phyloP scores from a whole-genome alignment of 2,329 filamentous ascomycete genomes.

The Phialophora tarda region DNA sequence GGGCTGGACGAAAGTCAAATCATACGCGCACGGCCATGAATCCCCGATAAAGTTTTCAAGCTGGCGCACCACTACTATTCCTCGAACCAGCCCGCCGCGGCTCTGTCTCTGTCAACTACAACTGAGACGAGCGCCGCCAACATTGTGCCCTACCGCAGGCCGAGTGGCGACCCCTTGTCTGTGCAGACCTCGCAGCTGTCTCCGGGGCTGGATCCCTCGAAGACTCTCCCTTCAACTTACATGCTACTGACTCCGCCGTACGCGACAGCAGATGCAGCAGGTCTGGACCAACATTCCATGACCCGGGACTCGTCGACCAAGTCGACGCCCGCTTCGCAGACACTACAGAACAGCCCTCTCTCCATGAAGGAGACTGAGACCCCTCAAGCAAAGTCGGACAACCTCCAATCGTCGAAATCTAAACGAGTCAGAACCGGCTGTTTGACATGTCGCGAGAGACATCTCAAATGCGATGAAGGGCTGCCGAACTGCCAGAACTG shows the following conservation, averaged over 20 bases:
- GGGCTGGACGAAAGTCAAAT: background rate
- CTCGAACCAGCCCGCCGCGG: slow-evolving; percentile 23
- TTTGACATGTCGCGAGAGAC: slow-evolving; percentile 84
- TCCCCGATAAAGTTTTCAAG: slow-evolving; percentile 27
- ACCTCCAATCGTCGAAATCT: slow-evolving; percentile 61
- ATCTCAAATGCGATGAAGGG: slow-evolving; percentile 88
- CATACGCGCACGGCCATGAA: slow-evolving; percentile 16
- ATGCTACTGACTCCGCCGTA: slow-evolving; percentile 36
- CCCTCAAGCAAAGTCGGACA: slow-evolving; percentile 28
- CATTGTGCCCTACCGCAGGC: slow-evolving; percentile 12
- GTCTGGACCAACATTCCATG: slow-evolving; percentile 30
- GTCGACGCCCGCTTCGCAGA: slow-evolving; percentile 36
- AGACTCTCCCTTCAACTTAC: slow-evolving; percentile 9
- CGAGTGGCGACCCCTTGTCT: slow-evolving; percentile 1
- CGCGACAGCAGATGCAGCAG: slow-evolving; percentile 32
- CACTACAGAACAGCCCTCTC: slow-evolving; percentile 34
- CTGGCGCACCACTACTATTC: slow-evolving; percentile 32
- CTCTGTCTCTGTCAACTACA: slow-evolving; percentile 14
- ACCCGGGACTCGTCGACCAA: slow-evolving; percentile 35
- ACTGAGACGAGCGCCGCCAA: background rate
- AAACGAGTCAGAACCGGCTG: slow-evolving; percentile 89
- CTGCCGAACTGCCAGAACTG: slow-evolving; percentile 75
- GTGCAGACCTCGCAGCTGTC: slow-evolving; percentile 20
- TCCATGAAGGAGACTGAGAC: slow-evolving; percentile 36
- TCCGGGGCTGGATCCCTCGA: slow-evolving; percentile 20